These are phyloP conservation scores for Sporobolomyces pararoseus DNA, from an alignment of 768 basidiomycete genomes.

Conservation along the genomic window DNA sequence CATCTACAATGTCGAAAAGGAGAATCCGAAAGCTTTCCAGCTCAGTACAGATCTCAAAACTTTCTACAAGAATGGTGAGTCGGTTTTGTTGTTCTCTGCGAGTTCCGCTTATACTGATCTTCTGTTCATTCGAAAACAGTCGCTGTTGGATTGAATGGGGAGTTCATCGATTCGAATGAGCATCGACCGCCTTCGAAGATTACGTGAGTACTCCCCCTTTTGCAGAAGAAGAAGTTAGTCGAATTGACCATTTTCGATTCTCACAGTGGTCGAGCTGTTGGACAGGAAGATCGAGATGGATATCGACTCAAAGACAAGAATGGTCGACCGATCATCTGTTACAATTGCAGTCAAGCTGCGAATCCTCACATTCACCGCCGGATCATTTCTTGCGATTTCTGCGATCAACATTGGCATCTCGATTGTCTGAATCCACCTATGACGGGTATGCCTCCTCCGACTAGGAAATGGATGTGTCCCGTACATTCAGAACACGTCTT, in stretches of 20 bases:
- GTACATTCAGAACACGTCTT: constrained; percentile 66
- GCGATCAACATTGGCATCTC: constrained; percentile 89
- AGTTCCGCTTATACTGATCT: no score
- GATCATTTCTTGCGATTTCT: constrained; percentile 93
- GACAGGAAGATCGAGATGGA: constrained; percentile 85
- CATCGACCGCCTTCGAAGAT: constrained; percentile 42
- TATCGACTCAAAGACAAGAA: constrained; percentile 80
- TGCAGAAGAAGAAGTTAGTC: not conserved
- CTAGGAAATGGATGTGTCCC: constrained; percentile 98
- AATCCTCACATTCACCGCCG: constrained; percentile 54
- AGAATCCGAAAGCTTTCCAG: constrained; percentile 44
- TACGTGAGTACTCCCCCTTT: constrained; percentile 27
- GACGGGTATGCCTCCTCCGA: constrained; percentile 73
- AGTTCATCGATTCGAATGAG: constrained; percentile 63
- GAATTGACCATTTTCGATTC: constrained; percentile 6
- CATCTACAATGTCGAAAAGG: constrained; percentile 35
- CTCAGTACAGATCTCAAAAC: constrained; percentile 39
- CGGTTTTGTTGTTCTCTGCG: not conserved
- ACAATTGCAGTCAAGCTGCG: constrained; percentile 75
- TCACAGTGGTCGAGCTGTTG: constrained; percentile 51
- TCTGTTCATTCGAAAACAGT: constrained; percentile 60
- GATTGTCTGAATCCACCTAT: constrained; percentile 93
- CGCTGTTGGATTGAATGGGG: constrained; percentile 68
- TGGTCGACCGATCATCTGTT: constrained; percentile 79
- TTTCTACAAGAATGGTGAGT: constrained; percentile 44